Percentiles rank a stretch among this genome's conserved stretches.
Evolutionary conservation across 176 grass and related monocot genomes (phyloP).

Genomic region (Saccharum officinarum): DNA sequence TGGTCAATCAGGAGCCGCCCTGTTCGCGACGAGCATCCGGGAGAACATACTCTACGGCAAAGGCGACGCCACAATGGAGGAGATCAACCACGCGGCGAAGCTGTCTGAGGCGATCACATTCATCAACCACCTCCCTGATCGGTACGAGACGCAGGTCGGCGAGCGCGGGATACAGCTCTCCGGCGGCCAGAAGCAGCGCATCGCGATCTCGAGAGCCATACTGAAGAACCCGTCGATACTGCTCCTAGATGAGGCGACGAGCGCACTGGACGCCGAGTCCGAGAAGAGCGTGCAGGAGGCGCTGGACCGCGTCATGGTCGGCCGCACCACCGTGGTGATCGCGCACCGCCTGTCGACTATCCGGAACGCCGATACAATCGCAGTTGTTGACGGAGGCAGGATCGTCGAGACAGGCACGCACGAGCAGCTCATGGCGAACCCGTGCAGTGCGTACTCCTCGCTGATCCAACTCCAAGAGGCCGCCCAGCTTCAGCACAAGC

Average conservation of each 20-base stretch:
- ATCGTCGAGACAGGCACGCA: constrained; percentile 92
- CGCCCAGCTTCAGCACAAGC: constrained; percentile 60
- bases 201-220: constrained; percentile 86
- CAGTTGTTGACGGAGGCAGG: constrained; percentile 82
- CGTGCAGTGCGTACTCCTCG: constrained; percentile 63
- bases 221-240: constrained; percentile 95
- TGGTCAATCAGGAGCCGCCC: constrained; percentile 96
- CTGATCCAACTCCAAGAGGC: constrained; percentile 77
- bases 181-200: constrained; percentile 94
- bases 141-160: constrained; percentile 94
- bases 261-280: constrained; percentile 86
- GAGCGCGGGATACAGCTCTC: constrained; percentile 93
- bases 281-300: constrained; percentile 98
- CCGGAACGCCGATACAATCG: constrained; percentile 81
- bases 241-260: constrained; percentile 91
- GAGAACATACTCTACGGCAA: constrained; percentile 99
- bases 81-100: constrained; percentile 77
- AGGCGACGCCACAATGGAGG: constrained; percentile 63
- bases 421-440: constrained; percentile 70
- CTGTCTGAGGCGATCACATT: constrained; percentile 85
- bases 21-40: constrained; percentile 95
- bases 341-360: constrained; percentile 90
- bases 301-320: constrained; percentile 91
- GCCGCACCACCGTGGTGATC: constrained; percentile 87
- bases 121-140: constrained; percentile 83